Base-by-base conservation (phyloP, 495 filamentous ascomycete genomes). In the Penicillium herquei region DNA sequence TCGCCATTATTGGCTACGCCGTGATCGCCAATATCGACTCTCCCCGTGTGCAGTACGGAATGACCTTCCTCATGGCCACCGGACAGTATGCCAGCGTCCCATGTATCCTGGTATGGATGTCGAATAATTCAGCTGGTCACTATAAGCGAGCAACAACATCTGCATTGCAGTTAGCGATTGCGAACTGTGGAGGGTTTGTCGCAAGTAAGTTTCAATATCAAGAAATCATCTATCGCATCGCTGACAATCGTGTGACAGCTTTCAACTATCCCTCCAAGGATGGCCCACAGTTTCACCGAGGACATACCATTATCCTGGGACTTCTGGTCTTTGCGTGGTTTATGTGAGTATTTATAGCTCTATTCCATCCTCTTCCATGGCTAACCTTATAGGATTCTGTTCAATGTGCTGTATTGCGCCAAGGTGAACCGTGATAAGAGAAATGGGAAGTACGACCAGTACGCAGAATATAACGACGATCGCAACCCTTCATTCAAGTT, bases 401-500 rank as follows among this genome's bases (percentile, higher is more conserved):
- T 73, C 44, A 89, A 89, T 65, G 81, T 88, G 13, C 63, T 87
- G 0, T 87, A 83, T 65, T 87, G 84, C 57, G 72, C 68, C 51
- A 88, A 87, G 66, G 76, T 87, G 40, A 89, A 89, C 62, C 70
- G 74, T 7, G 85, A 87, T 59, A 89, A 88, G 70, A 71, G 63
- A 18, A 71, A 62, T 5, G 85, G 86, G 13, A 87, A 87, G 52
- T 86, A 87, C 57, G 79, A 79, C 31, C 60, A 77, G 51, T 88
- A 77, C 56, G 68, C 67, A 26, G 83, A 81, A 3, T 83, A 68
- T 51, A 81, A 80, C 3, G 86, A 89, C 61, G 86, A 89, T 55
- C 78, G 86, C 40, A 83, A 89, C 52, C 86, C 86, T 1, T 68
- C 73, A 3, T 89, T 89, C 58, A 81, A 72, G 61, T 74, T 87